Base-by-base conservation (phyloP, 106 monocot genomes). In the Amphibolis antarctica region DNA sequence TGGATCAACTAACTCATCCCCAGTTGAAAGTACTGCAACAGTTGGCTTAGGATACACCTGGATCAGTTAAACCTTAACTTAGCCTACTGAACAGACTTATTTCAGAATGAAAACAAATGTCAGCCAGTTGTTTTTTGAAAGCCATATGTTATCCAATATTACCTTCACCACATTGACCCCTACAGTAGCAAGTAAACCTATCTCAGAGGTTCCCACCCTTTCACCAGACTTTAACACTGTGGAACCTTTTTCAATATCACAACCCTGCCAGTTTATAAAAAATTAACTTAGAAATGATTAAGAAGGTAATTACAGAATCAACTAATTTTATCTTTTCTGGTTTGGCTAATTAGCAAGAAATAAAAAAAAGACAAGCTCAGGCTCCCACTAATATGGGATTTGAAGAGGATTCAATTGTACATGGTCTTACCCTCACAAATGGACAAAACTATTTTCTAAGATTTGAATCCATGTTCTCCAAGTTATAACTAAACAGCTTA, bases 1-100 rank as follows among this genome's bases (percentile, higher is more conserved):
- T 67, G 91, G 82, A 53, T 91, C 82, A 44, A 90, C 87, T 66
- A 98, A 55, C 59, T 98, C 98, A 81, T 98, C 87, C 24, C 91
- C 90, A 48, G 87, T 87, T 69, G 90, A 91, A 67, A 91, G 82
- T 15, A 91, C 80, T 53, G 76, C 98, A 56, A 98, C 27, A 50
- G 64, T 85, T 46, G 98, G 98, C 62, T 58, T 78, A 55, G 74
- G 82, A 59, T 81, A 91, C 9, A 98, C 80, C 87, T 98, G 75
- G 63, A 51, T 30, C 7, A 10, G 67, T 1, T 29, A 12, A 60
- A 59, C 18, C 4, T 48, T 25, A 45, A 5, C 60, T 11, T n/a
- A 11, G 43, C 15, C 19, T 6, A 23, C 21, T 19, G 29, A 42
- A 7, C 10, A 11, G 29, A 5, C 10, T 36, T 21, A 7, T 42